These are phyloP conservation scores for Kandelia obovata DNA, from an alignment of 345 rosid species.

Conservation along the genomic window DNA sequence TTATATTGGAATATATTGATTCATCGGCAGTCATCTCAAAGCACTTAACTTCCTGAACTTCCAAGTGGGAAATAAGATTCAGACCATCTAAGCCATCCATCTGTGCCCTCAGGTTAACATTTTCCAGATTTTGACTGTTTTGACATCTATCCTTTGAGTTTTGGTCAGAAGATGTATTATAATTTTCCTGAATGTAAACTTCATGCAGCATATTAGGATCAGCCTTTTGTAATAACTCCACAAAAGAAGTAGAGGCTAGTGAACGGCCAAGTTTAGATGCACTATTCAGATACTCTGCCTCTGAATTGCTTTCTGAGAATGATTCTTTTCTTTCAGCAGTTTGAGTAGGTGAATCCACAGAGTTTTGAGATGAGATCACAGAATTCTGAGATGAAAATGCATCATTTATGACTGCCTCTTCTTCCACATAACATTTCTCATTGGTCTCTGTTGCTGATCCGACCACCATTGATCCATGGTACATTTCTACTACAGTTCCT, in stretches of 20 bases:
- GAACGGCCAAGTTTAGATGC: slow-evolving; percentile 21
- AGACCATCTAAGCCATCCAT: slow-evolving; percentile 17
- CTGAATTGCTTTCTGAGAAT: slow-evolving; percentile 45
- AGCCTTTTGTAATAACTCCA: slow-evolving; percentile 55
- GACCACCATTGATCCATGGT: slow-evolving; percentile 22
- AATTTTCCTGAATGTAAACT: slow-evolving; percentile 22
- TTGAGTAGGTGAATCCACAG: slow-evolving; percentile 39
- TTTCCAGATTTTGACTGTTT: slow-evolving; percentile 16
- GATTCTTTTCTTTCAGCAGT: slow-evolving; percentile 48
- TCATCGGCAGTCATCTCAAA: slow-evolving; percentile 25
- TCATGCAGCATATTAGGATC: slow-evolving; percentile 35
- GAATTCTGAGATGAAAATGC: slow-evolving; percentile 56
- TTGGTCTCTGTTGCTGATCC: slow-evolving; percentile 31
- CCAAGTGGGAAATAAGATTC: slow-evolving; percentile 19
- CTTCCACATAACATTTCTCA: slow-evolving; percentile 19
- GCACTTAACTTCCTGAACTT: slow-evolving; percentile 27
- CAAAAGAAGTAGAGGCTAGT: slow-evolving; percentile 31
- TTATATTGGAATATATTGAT: slow-evolving; percentile 28
- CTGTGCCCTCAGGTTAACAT: slow-evolving; percentile 18
- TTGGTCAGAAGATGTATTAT: slow-evolving; percentile 19
- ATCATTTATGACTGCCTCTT: slow-evolving; percentile 20
- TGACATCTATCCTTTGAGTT: slow-evolving; percentile 24
- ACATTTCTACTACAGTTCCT: slow-evolving; percentile 23
- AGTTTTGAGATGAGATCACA: slow-evolving; percentile 45
- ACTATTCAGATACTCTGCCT: slow-evolving; percentile 28